Evolutionary conservation across 352 stramenopile species (phyloP).

Genomic region (Vaucheria bursata): DNA sequence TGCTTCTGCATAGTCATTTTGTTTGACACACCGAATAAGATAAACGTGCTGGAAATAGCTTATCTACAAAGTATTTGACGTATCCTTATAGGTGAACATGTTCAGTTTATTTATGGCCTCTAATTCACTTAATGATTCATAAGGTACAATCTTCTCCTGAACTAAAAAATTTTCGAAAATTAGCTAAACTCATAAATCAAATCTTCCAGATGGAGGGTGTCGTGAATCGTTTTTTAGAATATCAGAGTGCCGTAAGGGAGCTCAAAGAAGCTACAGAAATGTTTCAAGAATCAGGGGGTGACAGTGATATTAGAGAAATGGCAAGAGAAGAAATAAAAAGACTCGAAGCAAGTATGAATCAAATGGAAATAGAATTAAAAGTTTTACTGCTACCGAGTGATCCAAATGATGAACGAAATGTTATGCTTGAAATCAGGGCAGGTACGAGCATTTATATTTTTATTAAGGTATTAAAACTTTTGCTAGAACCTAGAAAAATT

Average conservation of each 20-base stretch:
- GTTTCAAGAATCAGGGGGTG: constrained; percentile 49
- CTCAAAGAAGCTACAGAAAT: constrained; percentile 1
- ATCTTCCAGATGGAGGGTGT: constrained; percentile 14
- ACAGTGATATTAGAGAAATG: constrained; percentile 73
- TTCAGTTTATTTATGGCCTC: too few relatives aligned
- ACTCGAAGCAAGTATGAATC: constrained; percentile 49
- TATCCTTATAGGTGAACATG: too few relatives aligned
- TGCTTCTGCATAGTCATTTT: too few relatives aligned
- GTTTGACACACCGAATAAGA: too few relatives aligned
- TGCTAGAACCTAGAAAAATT: too few relatives aligned
- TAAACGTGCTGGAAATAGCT: too few relatives aligned
- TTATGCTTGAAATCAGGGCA: constrained; percentile 90
- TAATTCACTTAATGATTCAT: too few relatives aligned
- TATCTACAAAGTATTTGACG: too few relatives aligned
- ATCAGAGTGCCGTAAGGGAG: background rate
- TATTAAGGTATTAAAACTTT: background rate
- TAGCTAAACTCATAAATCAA: too few relatives aligned
- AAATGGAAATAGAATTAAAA: constrained; percentile 52
- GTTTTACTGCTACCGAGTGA: constrained; percentile 56
- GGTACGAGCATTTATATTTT: too few relatives aligned
- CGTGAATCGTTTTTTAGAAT: constrained; percentile 1
- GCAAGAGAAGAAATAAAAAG: constrained; percentile 68
- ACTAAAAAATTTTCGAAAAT: too few relatives aligned
- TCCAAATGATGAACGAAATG: constrained; percentile 84
- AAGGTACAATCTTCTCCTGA: too few relatives aligned